phyloP scores from a whole-genome alignment of 1,284 basidiomycete species.

The Pseudozyma thailandica region DNA sequence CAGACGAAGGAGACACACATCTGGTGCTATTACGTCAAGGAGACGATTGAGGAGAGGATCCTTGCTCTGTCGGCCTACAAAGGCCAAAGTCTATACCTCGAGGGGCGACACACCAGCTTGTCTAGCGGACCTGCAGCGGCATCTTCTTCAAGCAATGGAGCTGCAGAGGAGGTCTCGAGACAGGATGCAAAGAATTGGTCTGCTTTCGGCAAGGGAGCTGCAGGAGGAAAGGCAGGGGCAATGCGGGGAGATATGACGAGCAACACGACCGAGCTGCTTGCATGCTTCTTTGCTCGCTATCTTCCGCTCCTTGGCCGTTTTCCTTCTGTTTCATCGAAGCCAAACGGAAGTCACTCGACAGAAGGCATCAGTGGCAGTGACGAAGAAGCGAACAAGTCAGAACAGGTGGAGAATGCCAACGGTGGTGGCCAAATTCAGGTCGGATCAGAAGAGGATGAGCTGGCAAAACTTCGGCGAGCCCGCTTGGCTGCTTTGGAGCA shows the following conservation, averaged over 20 bases:
- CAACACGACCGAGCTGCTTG: conserved; percentile 48
- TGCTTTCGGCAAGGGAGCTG: conserved; percentile 23
- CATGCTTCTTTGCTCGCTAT: conserved; percentile 51
- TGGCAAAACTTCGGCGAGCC: conserved; percentile 20
- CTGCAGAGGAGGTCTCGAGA: conserved; percentile 22
- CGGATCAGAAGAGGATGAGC: conserved; percentile 16
- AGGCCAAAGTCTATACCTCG: conserved; percentile 54
- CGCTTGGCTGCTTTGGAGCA: conserved; percentile 35
- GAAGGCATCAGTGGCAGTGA: background rate
- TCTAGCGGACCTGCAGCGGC: conserved; percentile 4
- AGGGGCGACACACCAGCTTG: conserved; percentile 30
- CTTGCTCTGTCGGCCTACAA: conserved; percentile 48
- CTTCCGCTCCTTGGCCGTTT: conserved; percentile 14
- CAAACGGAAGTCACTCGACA: background rate
- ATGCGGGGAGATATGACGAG: conserved; percentile 51
- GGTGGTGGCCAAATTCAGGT: background rate
- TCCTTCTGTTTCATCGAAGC: background rate
- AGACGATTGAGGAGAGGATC: conserved; percentile 63
- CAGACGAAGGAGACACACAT: conserved; percentile 58
- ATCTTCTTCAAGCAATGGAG: conserved; percentile 10
- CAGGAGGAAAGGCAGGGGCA: conserved; percentile 11
- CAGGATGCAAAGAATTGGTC: conserved; percentile 37
- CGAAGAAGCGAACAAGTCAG: background rate
- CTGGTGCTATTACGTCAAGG: conserved; percentile 59
- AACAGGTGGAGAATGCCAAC: background rate